A percentile compares a stretch with the other conserved stretches of the same genome.
Conservation (phyloP, 805 yeast species). For the Teunomyces panamensis region DNA sequence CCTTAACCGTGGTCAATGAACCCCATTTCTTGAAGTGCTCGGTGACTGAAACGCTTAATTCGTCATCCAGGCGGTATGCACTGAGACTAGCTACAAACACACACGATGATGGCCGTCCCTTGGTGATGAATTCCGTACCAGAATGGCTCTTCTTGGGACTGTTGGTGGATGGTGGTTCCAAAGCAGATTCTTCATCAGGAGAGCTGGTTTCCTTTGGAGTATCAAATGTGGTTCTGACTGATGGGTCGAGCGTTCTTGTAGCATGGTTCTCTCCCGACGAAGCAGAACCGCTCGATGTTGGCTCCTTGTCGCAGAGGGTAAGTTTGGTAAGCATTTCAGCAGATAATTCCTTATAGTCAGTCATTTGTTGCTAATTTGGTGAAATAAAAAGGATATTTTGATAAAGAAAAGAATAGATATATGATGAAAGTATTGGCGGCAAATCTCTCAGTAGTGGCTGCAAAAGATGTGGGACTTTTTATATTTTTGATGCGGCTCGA, state of each 20-base stretch:
- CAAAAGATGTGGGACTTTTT: background rate
- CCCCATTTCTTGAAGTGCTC: constrained; percentile 73
- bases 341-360: background rate
- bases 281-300: background rate
- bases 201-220: background rate
- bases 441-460: background rate
- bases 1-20: constrained; percentile 67
- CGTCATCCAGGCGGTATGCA: constrained; percentile 64
- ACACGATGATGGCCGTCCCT: constrained; percentile 79
- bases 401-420: background rate
- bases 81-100: constrained; percentile 85
- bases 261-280: background rate
- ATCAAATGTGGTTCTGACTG: background rate
- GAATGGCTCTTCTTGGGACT: background rate
- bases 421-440: background rate
- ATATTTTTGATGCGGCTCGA: background rate
- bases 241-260: background rate
- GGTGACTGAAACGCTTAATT: constrained; percentile 65
- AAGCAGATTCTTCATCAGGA: background rate
- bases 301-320: background rate
- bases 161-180: background rate
- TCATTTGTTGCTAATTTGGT: background rate
- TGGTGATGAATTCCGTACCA: constrained; percentile 3
- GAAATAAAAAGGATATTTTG: background rate
- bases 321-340: background rate